phyloP scores from a whole-genome alignment of 371 early-diverging fungal species.

The Mortierella sp. region DNA sequence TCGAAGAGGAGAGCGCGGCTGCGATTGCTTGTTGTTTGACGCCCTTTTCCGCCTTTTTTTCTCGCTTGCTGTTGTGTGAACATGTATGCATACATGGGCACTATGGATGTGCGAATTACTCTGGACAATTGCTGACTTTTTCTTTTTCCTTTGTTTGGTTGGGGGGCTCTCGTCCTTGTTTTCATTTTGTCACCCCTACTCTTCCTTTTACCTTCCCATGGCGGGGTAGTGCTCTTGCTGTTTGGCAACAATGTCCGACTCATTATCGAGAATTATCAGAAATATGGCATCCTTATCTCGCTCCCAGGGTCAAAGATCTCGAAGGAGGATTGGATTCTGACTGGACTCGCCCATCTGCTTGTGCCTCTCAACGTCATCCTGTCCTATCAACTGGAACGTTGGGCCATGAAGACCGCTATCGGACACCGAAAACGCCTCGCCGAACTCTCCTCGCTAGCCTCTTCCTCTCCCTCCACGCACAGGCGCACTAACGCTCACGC shows the following conservation, averaged over 20 bases:
- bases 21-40: background rate
- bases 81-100: background rate
- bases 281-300: constrained; percentile 87
- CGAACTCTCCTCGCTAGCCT: background rate
- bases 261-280: constrained; percentile 89
- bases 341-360: constrained; percentile 63
- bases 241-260: constrained; percentile 87
- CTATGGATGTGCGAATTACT: background rate
- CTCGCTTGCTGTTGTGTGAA: background rate
- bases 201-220: too few relatives aligned
- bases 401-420: constrained; percentile 50
- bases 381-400: constrained; percentile 71
- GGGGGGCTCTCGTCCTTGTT: background rate
- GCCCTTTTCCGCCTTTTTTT: background rate
- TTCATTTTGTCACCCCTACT: background rate
- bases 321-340: constrained; percentile 67
- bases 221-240: constrained; percentile 80
- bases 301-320: constrained; percentile 71
- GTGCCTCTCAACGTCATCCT: constrained; percentile 67
- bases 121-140: constrained; percentile 5
- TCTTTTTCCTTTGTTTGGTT: background rate
- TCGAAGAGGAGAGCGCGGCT: background rate
- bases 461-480: background rate
- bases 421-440: constrained; percentile 40
- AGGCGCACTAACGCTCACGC: background rate